phyloP scores from a whole-genome alignment of 129 eudicot species.

The Centaurea solstitialis region DNA sequence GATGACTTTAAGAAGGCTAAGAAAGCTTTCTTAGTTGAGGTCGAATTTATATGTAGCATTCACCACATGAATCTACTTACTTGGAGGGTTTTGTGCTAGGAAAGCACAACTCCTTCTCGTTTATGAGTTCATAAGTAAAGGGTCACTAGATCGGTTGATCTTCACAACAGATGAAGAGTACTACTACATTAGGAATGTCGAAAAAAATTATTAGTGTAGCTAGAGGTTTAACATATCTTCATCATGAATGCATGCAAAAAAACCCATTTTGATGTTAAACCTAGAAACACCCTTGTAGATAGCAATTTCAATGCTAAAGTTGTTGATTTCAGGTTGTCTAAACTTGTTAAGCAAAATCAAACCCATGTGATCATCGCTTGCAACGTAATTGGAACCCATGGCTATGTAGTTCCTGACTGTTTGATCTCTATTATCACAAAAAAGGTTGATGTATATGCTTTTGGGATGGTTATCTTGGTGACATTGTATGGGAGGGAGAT shows the following conservation, averaged over 20 bases:
- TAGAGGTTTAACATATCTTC: constrained; percentile 39
- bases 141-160: too few relatives aligned
- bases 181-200: neutral
- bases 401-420: constrained; percentile 40
- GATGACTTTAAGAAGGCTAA: constrained; percentile 29
- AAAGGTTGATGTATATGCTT: neutral
- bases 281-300: constrained; percentile 31
- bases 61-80: too few relatives aligned
- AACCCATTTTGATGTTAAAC: constrained; percentile 31
- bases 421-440: neutral
- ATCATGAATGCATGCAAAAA: constrained; percentile 40
- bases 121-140: too few relatives aligned
- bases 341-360: constrained; percentile 29
- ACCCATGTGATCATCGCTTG: constrained; percentile 27
- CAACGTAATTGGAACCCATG: constrained; percentile 33
- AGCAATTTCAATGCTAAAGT: constrained; percentile 25
- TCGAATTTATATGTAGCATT: too few relatives aligned
- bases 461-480: constrained; percentile 27
- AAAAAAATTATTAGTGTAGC: neutral
- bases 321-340: constrained; percentile 32
- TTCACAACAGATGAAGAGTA: too few relatives aligned
- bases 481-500: constrained; percentile 24
- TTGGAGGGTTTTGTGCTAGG: too few relatives aligned
- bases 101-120: too few relatives aligned
- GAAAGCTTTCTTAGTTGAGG: constrained; percentile 47